phyloP scores from a whole-genome alignment of 129 eudicot species.

The Deinandra increscens region DNA sequence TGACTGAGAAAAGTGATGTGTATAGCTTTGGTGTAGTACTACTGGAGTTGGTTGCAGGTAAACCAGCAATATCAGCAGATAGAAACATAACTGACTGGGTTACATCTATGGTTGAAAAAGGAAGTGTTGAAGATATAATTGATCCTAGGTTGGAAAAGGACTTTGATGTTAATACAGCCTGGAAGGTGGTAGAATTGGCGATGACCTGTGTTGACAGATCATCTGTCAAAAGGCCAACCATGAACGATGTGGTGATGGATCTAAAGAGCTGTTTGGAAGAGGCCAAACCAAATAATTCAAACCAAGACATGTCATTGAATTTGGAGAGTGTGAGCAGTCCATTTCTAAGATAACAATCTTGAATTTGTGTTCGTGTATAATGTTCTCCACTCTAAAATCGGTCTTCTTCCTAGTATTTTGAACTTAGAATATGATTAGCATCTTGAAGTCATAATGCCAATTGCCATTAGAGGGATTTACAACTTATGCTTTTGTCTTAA shows the following conservation, averaged over 20 bases:
- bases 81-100: constrained; percentile 17
- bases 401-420: neutral
- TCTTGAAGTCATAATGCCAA: neutral
- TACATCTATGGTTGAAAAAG: constrained; percentile 8
- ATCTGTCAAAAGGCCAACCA: constrained; percentile 23
- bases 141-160: constrained; percentile 20
- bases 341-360: constrained; percentile 14
- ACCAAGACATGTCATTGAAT: neutral
- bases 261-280: constrained; percentile 18
- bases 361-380: constrained; percentile 8
- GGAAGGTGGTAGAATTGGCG: constrained; percentile 21
- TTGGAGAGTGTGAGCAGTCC: constrained; percentile 18
- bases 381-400: constrained; percentile 6
- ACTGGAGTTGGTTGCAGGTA: constrained; percentile 24
- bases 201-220: constrained; percentile 23
- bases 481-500: neutral
- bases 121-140: neutral
- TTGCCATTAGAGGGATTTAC: neutral
- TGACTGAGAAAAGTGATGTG: constrained; percentile 40
- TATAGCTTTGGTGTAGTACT: constrained; percentile 41
- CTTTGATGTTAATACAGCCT: constrained; percentile 18
- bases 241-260: constrained; percentile 28
- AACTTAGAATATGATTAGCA: neutral
- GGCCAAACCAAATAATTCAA: neutral
- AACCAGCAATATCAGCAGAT: constrained; percentile 20